These are phyloP conservation scores for Pisolithus sp. DNA, from an alignment of 768 basidiomycete genomes.

Conservation along the genomic window DNA sequence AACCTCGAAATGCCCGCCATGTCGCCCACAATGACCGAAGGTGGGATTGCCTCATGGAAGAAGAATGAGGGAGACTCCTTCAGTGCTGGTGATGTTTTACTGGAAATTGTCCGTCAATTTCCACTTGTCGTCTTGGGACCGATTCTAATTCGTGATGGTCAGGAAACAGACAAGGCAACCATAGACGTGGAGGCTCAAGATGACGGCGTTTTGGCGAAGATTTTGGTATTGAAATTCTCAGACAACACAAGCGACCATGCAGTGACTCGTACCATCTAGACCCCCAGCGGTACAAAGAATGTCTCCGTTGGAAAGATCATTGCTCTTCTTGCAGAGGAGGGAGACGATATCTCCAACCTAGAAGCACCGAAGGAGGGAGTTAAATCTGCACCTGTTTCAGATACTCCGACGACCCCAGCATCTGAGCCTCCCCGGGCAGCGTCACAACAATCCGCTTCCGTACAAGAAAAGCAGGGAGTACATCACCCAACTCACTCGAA, in stretches of 20 bases:
- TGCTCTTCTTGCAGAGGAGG: conserved; percentile 90
- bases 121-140: not conserved
- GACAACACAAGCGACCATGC: not conserved
- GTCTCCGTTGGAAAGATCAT: conserved; percentile 85
- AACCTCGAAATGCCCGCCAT: conserved; percentile 91
- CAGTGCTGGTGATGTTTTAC: conserved; percentile 72
- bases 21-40: conserved; percentile 97
- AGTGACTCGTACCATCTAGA: conserved; percentile 32
- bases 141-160: conserved; percentile 8
- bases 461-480: conserved; percentile 28
- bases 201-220: conserved; percentile 91
- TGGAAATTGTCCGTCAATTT: conserved; percentile 70
- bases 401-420: conserved; percentile 18
- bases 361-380: conserved; percentile 47
- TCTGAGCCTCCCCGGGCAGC: conserved; percentile 11
- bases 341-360: conserved; percentile 88
- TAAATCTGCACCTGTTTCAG: conserved; percentile 14
- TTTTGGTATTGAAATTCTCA: conserved; percentile 53
- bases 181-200: conserved; percentile 99
- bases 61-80: conserved; percentile 80
- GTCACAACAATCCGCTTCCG: conserved; percentile 16
- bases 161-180: conserved; percentile 94
- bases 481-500: conserved; percentile 45
- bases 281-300: conserved; percentile 73
- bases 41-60: conserved; percentile 89